These are phyloP conservation scores for Polytolypa hystricis DNA, from an alignment of 2,329 filamentous ascomycete genomes.

Conservation along the genomic window DNA sequence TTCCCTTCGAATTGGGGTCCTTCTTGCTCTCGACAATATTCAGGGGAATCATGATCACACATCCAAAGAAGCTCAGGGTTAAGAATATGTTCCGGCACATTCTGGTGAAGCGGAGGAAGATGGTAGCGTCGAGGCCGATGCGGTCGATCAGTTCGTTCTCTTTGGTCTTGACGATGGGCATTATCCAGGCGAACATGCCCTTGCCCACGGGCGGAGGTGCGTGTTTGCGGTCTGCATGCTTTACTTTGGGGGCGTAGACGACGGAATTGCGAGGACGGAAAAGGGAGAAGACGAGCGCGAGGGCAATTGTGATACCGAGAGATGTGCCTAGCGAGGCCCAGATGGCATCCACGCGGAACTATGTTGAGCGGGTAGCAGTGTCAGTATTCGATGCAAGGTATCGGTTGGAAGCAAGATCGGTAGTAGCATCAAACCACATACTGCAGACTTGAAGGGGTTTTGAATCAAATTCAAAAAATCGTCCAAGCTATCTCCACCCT, in stretches of 20 bases:
- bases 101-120: slow-evolving; percentile 77
- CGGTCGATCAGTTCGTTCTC: slow-evolving; percentile 69
- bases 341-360: slow-evolving; percentile 53
- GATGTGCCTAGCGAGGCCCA: slow-evolving; percentile 73
- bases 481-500: slow-evolving; percentile 17
- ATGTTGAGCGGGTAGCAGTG: slow-evolving; percentile 8
- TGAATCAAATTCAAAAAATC: slow-evolving; percentile 34
- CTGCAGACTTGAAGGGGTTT: slow-evolving; percentile 34
- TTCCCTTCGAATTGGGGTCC: slow-evolving; percentile 12
- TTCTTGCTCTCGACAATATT: slow-evolving; percentile 49
- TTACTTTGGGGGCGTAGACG: slow-evolving; percentile 88
- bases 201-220: slow-evolving; percentile 77
- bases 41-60: slow-evolving; percentile 68
- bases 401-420: no score
- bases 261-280: slow-evolving; percentile 82
- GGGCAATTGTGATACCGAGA: slow-evolving; percentile 58
- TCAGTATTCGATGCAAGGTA: no score
- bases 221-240: slow-evolving; percentile 84
- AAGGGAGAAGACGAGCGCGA: slow-evolving; percentile 75
- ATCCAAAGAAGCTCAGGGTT: slow-evolving; percentile 58
- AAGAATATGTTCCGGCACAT: slow-evolving; percentile 92
- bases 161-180: slow-evolving; percentile 63
- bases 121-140: slow-evolving; percentile 78
- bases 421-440: no score
- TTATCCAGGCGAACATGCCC: slow-evolving; percentile 78